Evolutionary conservation across 306 rosid genomes (phyloP), one percentile per base, ranked within the genome.

Genomic region (Vigna reflexopilosa): DNA sequence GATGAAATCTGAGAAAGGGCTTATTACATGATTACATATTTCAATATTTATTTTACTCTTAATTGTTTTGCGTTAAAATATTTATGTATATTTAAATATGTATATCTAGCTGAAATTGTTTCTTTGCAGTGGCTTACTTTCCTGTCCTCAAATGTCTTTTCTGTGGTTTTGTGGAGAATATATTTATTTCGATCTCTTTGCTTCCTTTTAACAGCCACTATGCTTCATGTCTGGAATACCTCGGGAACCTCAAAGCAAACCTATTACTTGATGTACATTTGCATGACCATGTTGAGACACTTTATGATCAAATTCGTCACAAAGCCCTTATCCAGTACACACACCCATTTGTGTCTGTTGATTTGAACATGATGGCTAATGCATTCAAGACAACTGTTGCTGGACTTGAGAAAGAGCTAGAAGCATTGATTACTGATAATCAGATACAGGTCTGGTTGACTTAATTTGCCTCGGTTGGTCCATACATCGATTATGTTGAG

Each of bases 201-300:
- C 67, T 57, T 34, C 77, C 73, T 77, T 78, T 76, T 80, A 81
- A 88, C 85, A 96, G 99, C 89, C 98, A 78, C 78, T 96, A 96
- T 84, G 99, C 99, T 10, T 93, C 99, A 22, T 96, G 99, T 82
- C 83, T 96, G 87, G 97, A 91, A 58, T 96, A 96, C 87, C 98
- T 96, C 7, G 97, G 91, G 81, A 96, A 90, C 87, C 98, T 96
- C 77, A 96, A 91, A 85, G 90, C 98, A 45, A 93, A 87, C 75
- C 72, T 96, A 78, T 72, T 85, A 49, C 96, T 96, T 48, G 98
- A 96, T 86, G 78, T 93, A 76, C 99, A 96, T 90, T 85, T 96
- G 87, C 90, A 93, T 62, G 99, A 96, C 81, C 99, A 96, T 85
- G 91, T 96, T 20, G 98, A 90, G 83, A 89, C 97, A 12, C 91